These are phyloP conservation scores for Barnettozyma californica DNA, from an alignment of 805 yeast genomes.

Conservation along the genomic window DNA sequence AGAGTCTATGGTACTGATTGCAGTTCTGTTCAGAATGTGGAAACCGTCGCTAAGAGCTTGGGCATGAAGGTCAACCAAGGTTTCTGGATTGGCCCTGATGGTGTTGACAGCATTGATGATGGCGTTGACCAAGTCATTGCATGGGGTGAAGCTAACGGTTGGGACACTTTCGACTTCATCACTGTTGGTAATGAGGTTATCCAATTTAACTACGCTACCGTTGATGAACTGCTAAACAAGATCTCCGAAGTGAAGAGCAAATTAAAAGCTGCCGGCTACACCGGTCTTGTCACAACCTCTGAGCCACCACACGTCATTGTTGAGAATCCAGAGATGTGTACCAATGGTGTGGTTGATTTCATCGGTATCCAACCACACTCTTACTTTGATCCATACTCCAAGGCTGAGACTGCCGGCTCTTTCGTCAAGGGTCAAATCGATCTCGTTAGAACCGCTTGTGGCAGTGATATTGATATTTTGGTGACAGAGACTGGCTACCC, in stretches of 20 bases:
- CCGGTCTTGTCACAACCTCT: constrained; percentile 73
- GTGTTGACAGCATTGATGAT: constrained; percentile 64
- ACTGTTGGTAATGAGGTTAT: constrained; percentile 91
- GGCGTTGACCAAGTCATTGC: constrained; percentile 49
- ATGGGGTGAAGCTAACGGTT: constrained; percentile 44
- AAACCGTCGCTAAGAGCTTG: constrained; percentile 49
- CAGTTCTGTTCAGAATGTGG: constrained; percentile 55
- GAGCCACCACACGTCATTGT: constrained; percentile 82
- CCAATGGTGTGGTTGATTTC: constrained; percentile 62
- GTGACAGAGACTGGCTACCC: constrained; percentile 93
- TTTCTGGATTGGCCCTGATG: constrained; percentile 65
- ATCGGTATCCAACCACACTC: constrained; percentile 87
- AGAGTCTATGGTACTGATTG: constrained; percentile 91
- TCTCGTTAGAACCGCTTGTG: constrained; percentile 52
- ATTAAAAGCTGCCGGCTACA: constrained; percentile 65
- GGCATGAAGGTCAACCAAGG: constrained; percentile 84
- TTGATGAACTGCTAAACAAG: constrained; percentile 56
- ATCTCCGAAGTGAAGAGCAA: constrained; percentile 56
- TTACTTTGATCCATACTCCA: constrained; percentile 61
- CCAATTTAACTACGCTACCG: constrained; percentile 54
- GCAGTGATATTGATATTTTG: constrained; percentile 42
- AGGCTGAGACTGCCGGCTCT: constrained; percentile 65
- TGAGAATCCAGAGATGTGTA: constrained; percentile 62
- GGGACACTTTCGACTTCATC: constrained; percentile 72
- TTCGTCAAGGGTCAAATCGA: constrained; percentile 62